Percentiles rank a stretch among this genome's conserved stretches.
These are phyloP conservation scores for Blastobotrys buckinghamii DNA, from an alignment of 1,139 yeast genomes.

Conservation along the genomic window DNA sequence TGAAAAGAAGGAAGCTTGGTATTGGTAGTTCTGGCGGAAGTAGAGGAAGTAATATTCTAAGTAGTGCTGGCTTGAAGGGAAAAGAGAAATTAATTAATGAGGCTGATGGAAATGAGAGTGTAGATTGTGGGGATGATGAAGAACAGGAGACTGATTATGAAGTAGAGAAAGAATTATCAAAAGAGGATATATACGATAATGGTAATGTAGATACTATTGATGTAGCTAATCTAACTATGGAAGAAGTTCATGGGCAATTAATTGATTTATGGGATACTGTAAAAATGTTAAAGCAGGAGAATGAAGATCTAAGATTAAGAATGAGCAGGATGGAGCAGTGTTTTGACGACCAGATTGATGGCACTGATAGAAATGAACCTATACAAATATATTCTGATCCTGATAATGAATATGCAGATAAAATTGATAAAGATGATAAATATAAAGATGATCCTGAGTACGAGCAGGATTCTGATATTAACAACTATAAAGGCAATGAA, in stretches of 20 bases:
- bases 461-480: neutral
- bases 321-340: neutral
- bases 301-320: neutral
- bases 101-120: neutral
- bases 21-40: neutral
- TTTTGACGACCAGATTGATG: neutral
- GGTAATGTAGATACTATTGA: neutral
- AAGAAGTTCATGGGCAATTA: neutral
- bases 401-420: neutral
- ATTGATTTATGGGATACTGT: slow-evolving; percentile 1
- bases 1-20: neutral
- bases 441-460: neutral
- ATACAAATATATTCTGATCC: neutral
- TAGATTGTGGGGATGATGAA: neutral
- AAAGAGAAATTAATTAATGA: neutral
- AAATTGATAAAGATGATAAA: neutral
- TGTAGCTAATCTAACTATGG: neutral
- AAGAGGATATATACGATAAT: neutral
- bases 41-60: neutral
- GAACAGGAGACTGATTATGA: neutral
- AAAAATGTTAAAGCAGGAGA: neutral
- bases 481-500: neutral
- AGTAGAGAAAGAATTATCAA: neutral
- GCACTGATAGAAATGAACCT: neutral
- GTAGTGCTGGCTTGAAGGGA: neutral